Percentiles rank a stretch among this genome's conserved stretches.
Evolutionary conservation across 805 yeast species (phyloP).

Genomic region (Zygosaccharomyces kombuchaensis): DNA sequence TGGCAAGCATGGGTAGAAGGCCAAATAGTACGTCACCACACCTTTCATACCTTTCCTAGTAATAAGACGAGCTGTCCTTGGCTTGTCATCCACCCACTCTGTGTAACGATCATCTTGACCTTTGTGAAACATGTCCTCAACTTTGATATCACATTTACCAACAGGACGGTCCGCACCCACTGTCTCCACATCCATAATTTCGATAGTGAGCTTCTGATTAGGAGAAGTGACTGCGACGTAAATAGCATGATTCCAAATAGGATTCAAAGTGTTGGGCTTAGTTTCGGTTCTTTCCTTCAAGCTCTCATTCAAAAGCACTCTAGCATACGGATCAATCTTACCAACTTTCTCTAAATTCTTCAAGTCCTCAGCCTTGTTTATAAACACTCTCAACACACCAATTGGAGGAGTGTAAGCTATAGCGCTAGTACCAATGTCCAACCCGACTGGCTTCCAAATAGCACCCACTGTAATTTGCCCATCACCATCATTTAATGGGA

Average conservation of each 20-base stretch:
- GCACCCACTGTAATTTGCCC: slow-evolving; percentile 72
- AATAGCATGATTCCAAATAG: slow-evolving; percentile 79
- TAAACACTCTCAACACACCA: slow-evolving; percentile 76
- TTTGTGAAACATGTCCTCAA: slow-evolving; percentile 62
- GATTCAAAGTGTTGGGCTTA: slow-evolving; percentile 61
- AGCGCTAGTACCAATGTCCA: slow-evolving; percentile 62
- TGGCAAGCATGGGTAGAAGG: slow-evolving; percentile 81
- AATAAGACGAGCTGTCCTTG: slow-evolving; percentile 58
- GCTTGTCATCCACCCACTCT: slow-evolving; percentile 52
- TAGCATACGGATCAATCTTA: slow-evolving; percentile 85
- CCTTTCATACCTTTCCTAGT: slow-evolving; percentile 85
- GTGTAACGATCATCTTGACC: slow-evolving; percentile 56
- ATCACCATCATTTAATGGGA: slow-evolving; percentile 58
- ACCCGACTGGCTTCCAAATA: slow-evolving; percentile 80
- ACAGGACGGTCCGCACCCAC: slow-evolving; percentile 78
- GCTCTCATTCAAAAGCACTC: slow-evolving; percentile 72
- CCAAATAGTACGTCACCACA: slow-evolving; percentile 59
- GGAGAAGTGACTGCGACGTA: slow-evolving; percentile 81
- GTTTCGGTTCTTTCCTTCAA: slow-evolving; percentile 74
- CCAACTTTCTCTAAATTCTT: slow-evolving; percentile 86
- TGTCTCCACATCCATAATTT: slow-evolving; percentile 87
- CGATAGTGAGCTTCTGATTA: slow-evolving; percentile 76
- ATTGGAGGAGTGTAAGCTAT: slow-evolving; percentile 91
- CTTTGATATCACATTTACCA: slow-evolving; percentile 72
- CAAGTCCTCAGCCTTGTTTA: slow-evolving; percentile 68